A percentile compares a stretch with the other conserved stretches of the same genome.
Evolutionary conservation across 768 basidiomycete species (phyloP).

Genomic region (Hysterangium stoloniferum): DNA sequence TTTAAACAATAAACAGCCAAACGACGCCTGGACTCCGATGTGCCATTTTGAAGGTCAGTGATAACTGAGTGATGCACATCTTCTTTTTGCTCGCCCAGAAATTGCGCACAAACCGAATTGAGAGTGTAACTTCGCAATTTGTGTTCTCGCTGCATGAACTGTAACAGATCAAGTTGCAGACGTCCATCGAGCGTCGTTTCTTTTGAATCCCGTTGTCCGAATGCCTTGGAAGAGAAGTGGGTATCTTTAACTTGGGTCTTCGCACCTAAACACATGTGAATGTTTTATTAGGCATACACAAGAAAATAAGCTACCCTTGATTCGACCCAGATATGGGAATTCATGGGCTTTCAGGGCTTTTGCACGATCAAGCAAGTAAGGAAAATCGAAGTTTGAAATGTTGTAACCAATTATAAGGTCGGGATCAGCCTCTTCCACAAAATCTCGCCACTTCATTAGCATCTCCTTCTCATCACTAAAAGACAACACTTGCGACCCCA

Average conservation of each 20-base stretch:
- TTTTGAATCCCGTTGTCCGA: slow-evolving; percentile 94
- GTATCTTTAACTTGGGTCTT: slow-evolving; percentile 83
- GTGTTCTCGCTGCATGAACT: slow-evolving; percentile 98
- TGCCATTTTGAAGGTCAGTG: slow-evolving; percentile 95
- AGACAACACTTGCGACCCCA: slow-evolving; percentile 92
- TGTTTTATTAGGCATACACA: slow-evolving; percentile 10
- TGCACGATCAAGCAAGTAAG: slow-evolving; percentile 90
- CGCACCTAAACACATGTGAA: slow-evolving; percentile 49
- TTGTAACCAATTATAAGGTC: slow-evolving; percentile 98
- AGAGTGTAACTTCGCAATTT: slow-evolving; percentile 95
- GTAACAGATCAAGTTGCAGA: slow-evolving; percentile 89
- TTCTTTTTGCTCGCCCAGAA: slow-evolving; percentile 97
- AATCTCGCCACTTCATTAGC: slow-evolving; percentile 82
- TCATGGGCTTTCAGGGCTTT: slow-evolving; percentile 62
- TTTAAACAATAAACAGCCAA: slow-evolving; percentile 97
- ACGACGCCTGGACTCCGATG: slow-evolving; percentile 83
- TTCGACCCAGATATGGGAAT: slow-evolving; percentile 70
- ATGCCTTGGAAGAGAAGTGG: slow-evolving; percentile 97
- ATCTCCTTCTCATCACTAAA: slow-evolving; percentile 69
- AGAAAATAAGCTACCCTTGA: slow-evolving; percentile 48
- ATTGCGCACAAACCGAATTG: slow-evolving; percentile 96
- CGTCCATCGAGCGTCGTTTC: slow-evolving; percentile 87
- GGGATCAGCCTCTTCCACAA: slow-evolving; percentile 84
- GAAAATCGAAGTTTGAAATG: slow-evolving; percentile 89
- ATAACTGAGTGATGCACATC: slow-evolving; percentile 99